Conservation (phyloP, 2,329 filamentous ascomycete species). For the Hortaea werneckii region DNA sequence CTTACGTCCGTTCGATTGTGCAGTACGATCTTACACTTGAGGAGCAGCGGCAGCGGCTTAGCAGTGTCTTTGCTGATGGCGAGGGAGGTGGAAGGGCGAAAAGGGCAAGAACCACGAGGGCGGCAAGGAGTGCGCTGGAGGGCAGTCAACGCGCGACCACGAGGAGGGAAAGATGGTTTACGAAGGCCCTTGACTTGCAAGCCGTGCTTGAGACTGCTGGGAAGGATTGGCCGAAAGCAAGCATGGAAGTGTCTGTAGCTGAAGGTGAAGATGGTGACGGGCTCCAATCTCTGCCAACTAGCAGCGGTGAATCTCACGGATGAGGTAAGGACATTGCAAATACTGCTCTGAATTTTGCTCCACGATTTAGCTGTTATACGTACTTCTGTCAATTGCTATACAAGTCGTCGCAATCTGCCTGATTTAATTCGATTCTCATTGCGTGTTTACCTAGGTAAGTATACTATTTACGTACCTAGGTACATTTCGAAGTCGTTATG, state of each 20-base stretch:
- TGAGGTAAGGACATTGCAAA: too few species aligned
- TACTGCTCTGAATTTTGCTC: too few species aligned
- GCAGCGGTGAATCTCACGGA: too few species aligned
- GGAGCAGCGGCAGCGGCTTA: slow-evolving; percentile 53
- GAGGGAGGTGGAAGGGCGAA: slow-evolving; percentile 38
- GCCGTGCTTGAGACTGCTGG: slow-evolving; percentile 55
- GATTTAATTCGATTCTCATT: too few species aligned
- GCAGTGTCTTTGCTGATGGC: slow-evolving; percentile 52
- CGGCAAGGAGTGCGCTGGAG: slow-evolving; percentile 66
- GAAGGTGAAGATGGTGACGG: neutral
- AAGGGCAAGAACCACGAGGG: slow-evolving; percentile 59
- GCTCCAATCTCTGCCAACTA: too few species aligned
- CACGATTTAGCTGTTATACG: too few species aligned
- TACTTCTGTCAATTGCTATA: too few species aligned
- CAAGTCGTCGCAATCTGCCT: too few species aligned
- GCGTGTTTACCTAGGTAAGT: too few species aligned
- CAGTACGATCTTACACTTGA: slow-evolving; percentile 64
- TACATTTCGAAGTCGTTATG: neutral
- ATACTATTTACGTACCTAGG: too few species aligned
- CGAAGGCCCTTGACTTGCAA: slow-evolving; percentile 47
- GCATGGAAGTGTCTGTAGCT: neutral
- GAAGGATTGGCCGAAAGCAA: slow-evolving; percentile 23
- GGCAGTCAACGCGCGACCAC: slow-evolving; percentile 53
- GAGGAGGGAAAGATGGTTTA: slow-evolving; percentile 64
- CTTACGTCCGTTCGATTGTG: slow-evolving; percentile 80